Evolutionary conservation across 2,329 filamentous ascomycete genomes (phyloP).

Genomic region (Neocatenulostroma microsporum): DNA sequence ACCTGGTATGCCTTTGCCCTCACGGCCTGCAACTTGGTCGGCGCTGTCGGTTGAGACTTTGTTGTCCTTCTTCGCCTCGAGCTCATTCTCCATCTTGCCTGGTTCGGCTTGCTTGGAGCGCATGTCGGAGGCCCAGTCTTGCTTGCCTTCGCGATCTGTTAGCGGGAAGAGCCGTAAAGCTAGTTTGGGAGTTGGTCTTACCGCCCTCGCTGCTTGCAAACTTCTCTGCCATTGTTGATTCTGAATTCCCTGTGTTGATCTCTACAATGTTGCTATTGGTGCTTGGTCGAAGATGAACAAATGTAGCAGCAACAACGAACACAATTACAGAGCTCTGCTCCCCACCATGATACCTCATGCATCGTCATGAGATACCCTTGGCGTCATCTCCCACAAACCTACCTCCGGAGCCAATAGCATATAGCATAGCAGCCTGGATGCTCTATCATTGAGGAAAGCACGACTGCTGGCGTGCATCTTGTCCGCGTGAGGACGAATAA

Average conservation of each 20-base stretch:
- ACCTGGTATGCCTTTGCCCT: constrained; percentile 5
- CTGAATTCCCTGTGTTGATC: background rate
- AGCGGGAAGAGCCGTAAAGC: background rate
- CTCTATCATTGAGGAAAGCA: too few species aligned
- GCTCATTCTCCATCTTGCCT: constrained; percentile 7
- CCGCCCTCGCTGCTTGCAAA: constrained; percentile 1
- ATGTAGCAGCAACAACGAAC: too few species aligned
- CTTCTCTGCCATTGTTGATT: background rate
- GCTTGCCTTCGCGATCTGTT: background rate
- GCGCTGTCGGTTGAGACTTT: constrained; percentile 4
- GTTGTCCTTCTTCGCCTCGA: constrained; percentile 6
- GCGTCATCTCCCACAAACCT: too few species aligned
- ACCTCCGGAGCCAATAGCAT: too few species aligned
- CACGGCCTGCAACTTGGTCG: constrained; percentile 5
- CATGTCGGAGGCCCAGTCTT: background rate
- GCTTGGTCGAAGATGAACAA: background rate
- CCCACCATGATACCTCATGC: too few species aligned
- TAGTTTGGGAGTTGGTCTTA: background rate
- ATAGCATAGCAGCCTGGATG: too few species aligned
- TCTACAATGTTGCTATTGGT: background rate
- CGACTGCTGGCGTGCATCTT: too few species aligned
- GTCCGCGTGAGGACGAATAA: too few species aligned
- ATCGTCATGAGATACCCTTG: too few species aligned
- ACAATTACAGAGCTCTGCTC: too few species aligned
- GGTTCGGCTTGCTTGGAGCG: background rate